phyloP scores from a whole-genome alignment of 2,329 filamentous ascomycete genomes.

The Paraconiothyrium brasiliense region DNA sequence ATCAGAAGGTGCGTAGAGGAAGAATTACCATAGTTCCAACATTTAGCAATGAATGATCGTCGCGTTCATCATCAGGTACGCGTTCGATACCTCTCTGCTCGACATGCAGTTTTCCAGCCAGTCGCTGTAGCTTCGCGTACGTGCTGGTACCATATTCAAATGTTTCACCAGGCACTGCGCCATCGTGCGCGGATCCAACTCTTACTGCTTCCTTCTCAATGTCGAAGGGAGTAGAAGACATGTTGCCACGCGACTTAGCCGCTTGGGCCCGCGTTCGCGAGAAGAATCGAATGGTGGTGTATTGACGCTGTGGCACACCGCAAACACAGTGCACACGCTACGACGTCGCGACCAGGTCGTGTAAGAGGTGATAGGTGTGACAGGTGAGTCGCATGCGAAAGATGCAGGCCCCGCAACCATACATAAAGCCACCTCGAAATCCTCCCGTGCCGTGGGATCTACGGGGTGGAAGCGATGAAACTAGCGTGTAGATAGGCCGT shows the following conservation, averaged over 20 bases:
- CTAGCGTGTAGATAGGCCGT: constrained; percentile 7
- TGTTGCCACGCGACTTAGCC: background rate
- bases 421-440: background rate
- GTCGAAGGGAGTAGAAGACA: constrained; percentile 20
- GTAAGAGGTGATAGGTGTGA: constrained; percentile 1
- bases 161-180: constrained; percentile 66
- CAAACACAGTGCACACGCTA: background rate
- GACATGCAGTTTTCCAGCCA: constrained; percentile 72
- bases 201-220: constrained; percentile 38
- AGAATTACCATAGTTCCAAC: constrained; percentile 74
- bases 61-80: constrained; percentile 74
- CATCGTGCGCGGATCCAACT: constrained; percentile 42
- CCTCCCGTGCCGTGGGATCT: constrained; percentile 1
- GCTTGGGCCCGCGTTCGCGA: background rate
- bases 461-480: background rate
- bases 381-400: background rate
- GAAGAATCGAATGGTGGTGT: background rate
- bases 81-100: constrained; percentile 81
- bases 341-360: background rate
- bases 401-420: background rate
- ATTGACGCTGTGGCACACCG: too few species aligned
- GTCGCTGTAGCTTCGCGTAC: constrained; percentile 68
- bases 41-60: constrained; percentile 70
- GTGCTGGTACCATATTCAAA: constrained; percentile 65
- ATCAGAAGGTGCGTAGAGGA: background rate